Evolutionary conservation across 1,139 yeast species (phyloP).

Genomic region (Taiozyma onychis): DNA sequence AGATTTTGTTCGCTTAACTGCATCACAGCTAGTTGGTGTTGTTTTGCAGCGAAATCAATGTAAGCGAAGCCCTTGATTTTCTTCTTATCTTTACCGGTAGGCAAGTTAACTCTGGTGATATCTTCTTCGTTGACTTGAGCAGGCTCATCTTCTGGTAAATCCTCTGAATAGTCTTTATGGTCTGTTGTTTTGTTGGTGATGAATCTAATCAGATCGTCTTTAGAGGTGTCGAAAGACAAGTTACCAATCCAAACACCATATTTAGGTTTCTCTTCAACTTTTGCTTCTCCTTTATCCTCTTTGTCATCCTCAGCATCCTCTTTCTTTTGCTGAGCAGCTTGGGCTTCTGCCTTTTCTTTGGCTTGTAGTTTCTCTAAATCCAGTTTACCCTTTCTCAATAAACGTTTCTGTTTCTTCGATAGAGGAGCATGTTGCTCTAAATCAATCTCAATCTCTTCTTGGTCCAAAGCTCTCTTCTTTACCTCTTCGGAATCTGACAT

Average conservation of each 20-base stretch:
- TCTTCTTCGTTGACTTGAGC: conserved; percentile 43
- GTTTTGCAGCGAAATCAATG: conserved; percentile 66
- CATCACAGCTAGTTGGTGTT: conserved; percentile 61
- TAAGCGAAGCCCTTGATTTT: conserved; percentile 88
- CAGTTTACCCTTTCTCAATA: conserved; percentile 68
- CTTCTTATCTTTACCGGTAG: conserved; percentile 41
- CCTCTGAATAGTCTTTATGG: conserved; percentile 33
- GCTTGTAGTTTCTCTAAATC: conserved; percentile 51
- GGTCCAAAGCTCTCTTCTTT: conserved; percentile 29
- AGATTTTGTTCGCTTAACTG: conserved; percentile 63
- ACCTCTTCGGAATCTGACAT: not conserved
- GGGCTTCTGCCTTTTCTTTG: conserved; percentile 42
- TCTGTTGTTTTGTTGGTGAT: conserved; percentile 52
- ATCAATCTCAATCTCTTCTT: conserved; percentile 77
- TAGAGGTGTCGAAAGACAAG: conserved; percentile 76
- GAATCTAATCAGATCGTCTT: conserved; percentile 66
- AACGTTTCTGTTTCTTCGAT: conserved; percentile 87
- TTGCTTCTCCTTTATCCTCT: conserved; percentile 10
- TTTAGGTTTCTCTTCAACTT: conserved; percentile 10
- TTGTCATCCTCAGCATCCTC: conserved; percentile 9
- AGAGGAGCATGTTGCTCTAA: conserved; percentile 73
- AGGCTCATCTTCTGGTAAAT: conserved; percentile 20
- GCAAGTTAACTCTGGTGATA: conserved; percentile 59
- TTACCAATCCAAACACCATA: conserved; percentile 95
- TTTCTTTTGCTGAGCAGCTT: conserved; percentile 15